A percentile compares a stretch with the other conserved stretches of the same genome.
Evolutionary conservation across 2,329 filamentous ascomycete genomes (phyloP).

Genomic region (Xylogone sp.): DNA sequence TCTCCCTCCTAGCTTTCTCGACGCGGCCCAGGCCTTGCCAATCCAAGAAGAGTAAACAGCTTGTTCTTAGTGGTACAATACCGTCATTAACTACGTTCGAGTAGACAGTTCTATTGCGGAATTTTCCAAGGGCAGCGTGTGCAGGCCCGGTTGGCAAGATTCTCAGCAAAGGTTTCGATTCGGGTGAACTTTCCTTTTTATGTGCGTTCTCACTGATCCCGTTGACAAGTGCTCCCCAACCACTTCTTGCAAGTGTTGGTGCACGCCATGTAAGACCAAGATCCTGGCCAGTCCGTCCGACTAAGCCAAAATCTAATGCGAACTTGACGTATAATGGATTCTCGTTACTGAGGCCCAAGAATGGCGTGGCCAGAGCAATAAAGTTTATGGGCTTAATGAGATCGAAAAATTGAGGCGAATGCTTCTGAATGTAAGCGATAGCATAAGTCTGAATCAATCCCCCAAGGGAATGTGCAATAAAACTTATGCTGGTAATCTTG

Average conservation of each 20-base stretch:
- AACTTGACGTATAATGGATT: conserved; percentile 98
- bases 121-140: conserved; percentile 80
- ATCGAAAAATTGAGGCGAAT: conserved; percentile 87
- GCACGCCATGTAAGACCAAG: conserved; percentile 91
- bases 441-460: conserved; percentile 91
- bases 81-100: conserved; percentile 98
- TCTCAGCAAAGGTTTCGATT: conserved; percentile 82
- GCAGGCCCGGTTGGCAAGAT: conserved; percentile 91
- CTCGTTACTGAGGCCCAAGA: conserved; percentile 91
- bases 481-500: conserved; percentile 90
- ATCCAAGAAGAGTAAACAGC: conserved; percentile 92
- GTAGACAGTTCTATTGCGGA: conserved; percentile 87
- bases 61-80: conserved; percentile 91
- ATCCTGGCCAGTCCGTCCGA: conserved; percentile 94
- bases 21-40: conserved; percentile 93
- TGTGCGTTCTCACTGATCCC: conserved; percentile 69
- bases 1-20: conserved; percentile 89
- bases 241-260: conserved; percentile 77
- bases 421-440: conserved; percentile 93
- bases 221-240: conserved; percentile 84
- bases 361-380: conserved; percentile 80
- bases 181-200: conserved; percentile 61
- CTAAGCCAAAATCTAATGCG: conserved; percentile 90
- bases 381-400: conserved; percentile 87
- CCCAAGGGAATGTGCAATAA: conserved; percentile 87